Evolutionary conservation across 495 filamentous ascomycete genomes (phyloP), one percentile per base, ranked within the genome.

Genomic region (Poronia punctata): DNA sequence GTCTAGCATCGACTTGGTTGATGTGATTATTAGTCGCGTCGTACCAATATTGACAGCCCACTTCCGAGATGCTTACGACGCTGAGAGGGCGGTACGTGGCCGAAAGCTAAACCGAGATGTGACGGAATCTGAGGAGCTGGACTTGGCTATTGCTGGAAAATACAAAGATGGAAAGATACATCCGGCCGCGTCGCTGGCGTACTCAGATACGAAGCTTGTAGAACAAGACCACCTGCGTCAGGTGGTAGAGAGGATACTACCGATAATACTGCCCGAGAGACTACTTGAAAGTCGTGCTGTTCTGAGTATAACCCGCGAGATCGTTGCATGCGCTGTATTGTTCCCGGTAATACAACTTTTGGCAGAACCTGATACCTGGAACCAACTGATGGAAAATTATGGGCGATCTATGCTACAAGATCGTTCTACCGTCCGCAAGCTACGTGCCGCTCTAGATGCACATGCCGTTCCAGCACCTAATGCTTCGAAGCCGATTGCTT

Each of bases 341-440:
- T 77, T 74, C 22, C 84, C 86, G 3, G 64, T 83, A 19, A 66
- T 89, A 60, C 73, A 79, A 48, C 66, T 85, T 52, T 55, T 92
- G 20, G 69, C 86, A 12, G 92, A 97, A 46, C 89, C 93, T 7
- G 93, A 99, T 68, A 89, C 83, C 2, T 96, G 92, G 92, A 97
- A 97, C 57, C 88, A 94, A 53, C 52, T 93, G 47, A 84, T 97
- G 72, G 88, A 95, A 59, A 86, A 81, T 32, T 90, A 82, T 61
- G 89, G 89, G 11, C 78, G 83, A 27, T 82, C 82, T 19, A 82
- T 94, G 67, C 69, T 99, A 25, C 89, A 96, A 54, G 93, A 99
- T 56, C 84, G 92, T 10, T 97, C 95, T 37, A 94, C 87, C 0
- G 92, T 99, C 19, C 82, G 86, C 40, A 95, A 89, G 57, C 75